phyloP scores from a whole-genome alignment of 306 rosid genomes.

The Biancaea sappan region DNA sequence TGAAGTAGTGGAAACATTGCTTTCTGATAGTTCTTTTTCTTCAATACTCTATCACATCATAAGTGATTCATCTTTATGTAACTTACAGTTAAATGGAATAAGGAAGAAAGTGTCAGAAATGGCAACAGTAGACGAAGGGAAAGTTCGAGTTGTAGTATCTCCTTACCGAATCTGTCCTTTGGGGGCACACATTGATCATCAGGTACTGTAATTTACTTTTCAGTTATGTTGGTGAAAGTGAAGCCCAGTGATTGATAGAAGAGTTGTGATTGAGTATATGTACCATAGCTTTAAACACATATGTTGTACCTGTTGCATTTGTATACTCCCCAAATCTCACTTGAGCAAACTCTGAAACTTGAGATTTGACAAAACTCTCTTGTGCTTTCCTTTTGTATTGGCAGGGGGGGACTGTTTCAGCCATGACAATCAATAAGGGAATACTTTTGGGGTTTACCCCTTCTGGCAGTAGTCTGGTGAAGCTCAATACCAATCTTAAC shows the following conservation, averaged over 20 bases:
- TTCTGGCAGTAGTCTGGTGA: conserved; percentile 68
- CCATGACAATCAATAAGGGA: conserved; percentile 85
- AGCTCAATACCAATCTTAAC: conserved; percentile 6
- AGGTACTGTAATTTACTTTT: conserved; percentile 52
- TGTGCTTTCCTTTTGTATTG: conserved; percentile 24
- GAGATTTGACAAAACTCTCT: conserved; percentile 14
- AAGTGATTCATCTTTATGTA: conserved; percentile 8
- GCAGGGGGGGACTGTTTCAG: conserved; percentile 91
- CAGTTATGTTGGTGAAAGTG: conserved; percentile 19
- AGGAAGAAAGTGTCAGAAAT: conserved; percentile 59
- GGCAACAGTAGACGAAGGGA: conserved; percentile 52
- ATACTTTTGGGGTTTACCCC: conserved; percentile 88
- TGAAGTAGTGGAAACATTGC: conserved; percentile 12
- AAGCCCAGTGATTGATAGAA: conserved; percentile 13
- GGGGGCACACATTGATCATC: conserved; percentile 99
- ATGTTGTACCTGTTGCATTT: conserved; percentile 7
- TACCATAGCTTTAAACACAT: background rate
- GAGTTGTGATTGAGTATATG: background rate
- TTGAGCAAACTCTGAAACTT: background rate
- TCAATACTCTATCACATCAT: background rate
- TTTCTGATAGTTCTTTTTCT: conserved; percentile 13
- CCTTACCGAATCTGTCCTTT: conserved; percentile 97
- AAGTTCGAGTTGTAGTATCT: conserved; percentile 76
- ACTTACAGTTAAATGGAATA: conserved; percentile 62
- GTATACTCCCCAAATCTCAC: background rate